Evolutionary conservation across 2,329 filamentous ascomycete species (phyloP).

Genomic region (Polychaeton citri): DNA sequence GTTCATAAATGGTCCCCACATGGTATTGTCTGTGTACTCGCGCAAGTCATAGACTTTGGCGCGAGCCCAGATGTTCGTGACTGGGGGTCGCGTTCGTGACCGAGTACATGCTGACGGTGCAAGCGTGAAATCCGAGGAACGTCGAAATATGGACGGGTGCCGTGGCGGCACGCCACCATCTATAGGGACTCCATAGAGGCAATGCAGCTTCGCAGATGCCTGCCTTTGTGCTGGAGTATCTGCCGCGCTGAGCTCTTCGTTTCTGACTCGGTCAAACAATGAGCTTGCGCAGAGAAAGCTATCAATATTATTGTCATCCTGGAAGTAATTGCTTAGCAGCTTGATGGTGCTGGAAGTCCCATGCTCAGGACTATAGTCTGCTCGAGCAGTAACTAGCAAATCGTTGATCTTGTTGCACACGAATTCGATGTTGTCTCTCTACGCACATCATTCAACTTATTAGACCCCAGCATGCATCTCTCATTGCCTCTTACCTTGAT

Average conservation of each 20-base stretch:
- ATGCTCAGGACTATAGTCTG: background rate
- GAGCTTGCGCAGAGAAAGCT: constrained; percentile 52
- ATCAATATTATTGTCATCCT: constrained; percentile 38
- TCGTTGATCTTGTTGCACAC: constrained; percentile 12
- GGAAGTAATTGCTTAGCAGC: constrained; percentile 25
- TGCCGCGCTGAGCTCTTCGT: constrained; percentile 25
- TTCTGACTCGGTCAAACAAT: constrained; percentile 46
- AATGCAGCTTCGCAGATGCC: constrained; percentile 55
- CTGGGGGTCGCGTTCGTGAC: constrained; percentile 4
- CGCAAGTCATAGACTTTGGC: constrained; percentile 62
- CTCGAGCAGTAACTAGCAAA: constrained; percentile 10
- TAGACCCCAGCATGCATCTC: no score
- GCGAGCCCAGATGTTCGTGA: constrained; percentile 42
- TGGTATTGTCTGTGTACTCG: constrained; percentile 46
- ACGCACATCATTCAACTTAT: no score
- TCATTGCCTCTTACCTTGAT: constrained; percentile 18
- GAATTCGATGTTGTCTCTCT: constrained; percentile 20
- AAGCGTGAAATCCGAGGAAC: constrained; percentile 6
- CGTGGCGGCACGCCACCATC: constrained; percentile 18
- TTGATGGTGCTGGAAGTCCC: background rate
- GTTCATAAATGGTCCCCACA: constrained; percentile 60
- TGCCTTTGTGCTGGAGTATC: constrained; percentile 39
- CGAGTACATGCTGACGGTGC: constrained; percentile 12
- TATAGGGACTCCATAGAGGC: constrained; percentile 50
- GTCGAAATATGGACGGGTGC: constrained; percentile 5